A percentile compares a stretch with the other conserved stretches of the same genome.
phyloP scores from a whole-genome alignment of 2,329 filamentous ascomycete genomes.

The Fusarium tuaranense region DNA sequence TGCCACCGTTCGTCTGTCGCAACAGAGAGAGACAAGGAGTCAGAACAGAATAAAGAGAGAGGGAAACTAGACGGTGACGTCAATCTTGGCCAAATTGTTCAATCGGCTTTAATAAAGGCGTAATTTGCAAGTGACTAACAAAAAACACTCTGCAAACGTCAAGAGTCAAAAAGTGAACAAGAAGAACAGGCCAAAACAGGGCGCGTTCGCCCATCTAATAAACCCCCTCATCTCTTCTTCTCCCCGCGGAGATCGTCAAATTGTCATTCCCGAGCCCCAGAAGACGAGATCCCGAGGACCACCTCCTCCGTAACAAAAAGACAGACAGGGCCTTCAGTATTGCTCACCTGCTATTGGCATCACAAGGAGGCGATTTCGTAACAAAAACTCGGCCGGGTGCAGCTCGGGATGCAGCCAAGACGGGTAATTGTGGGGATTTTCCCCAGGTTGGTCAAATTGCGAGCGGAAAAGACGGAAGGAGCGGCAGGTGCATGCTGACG shows the following conservation, averaged over 20 bases:
- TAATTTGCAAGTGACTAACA: background rate
- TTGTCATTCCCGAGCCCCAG: conserved; percentile 10
- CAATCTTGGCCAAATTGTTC: conserved; percentile 5
- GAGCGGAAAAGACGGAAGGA: background rate
- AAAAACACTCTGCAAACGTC: background rate
- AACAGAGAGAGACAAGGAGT: background rate
- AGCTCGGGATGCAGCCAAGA: conserved; percentile 2
- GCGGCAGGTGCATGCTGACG: background rate
- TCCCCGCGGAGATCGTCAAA: conserved; percentile 45
- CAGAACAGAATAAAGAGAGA: background rate
- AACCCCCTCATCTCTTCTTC: background rate
- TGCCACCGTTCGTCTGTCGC: background rate
- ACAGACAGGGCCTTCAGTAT: background rate
- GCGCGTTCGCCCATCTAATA: background rate
- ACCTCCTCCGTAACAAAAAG: background rate
- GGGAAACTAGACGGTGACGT: background rate
- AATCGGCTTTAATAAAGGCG: background rate
- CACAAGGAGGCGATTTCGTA: conserved; percentile 40
- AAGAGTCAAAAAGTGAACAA: background rate
- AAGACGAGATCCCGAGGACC: background rate
- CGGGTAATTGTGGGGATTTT: conserved; percentile 31
- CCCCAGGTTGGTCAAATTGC: conserved; percentile 2
- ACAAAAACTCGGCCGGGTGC: conserved; percentile 35
- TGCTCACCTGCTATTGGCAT: conserved; percentile 37
- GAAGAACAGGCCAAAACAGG: background rate